Base-by-base conservation (phyloP, 306 rosid genomes). In the Canavalia ensiformis region DNA sequence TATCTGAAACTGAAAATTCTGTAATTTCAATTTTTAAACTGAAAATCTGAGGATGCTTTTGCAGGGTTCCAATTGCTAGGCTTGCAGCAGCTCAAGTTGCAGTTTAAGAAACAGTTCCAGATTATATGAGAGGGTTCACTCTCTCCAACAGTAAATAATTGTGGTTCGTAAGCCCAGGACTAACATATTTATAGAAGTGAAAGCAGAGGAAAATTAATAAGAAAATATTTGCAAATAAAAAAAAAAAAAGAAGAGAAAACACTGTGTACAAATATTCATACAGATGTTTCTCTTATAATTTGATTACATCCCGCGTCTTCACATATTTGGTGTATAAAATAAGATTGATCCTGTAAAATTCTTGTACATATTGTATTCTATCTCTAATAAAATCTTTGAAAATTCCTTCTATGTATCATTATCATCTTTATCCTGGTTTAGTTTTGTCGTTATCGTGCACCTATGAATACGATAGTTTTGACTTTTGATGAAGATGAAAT, bases 51-150 rank as follows among this genome's bases (percentile, higher is more conserved):
- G 50, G 33, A 30, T 56, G 60, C 49, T 55, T 58, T 74, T 25
- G 70, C 95, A 95, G 99, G 92, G 94, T 95, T 74, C 99, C 98
- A 44, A 90, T 95, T 84, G 99, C 99, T 41, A 87, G 99, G 94
- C 92, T 95, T 3, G 97, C 99, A 8, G 99, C 99, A 72, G 99
- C 99, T 68, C 97, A 95, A 88, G 94, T 88, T 79, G 94, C 89
- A 7, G 90, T 81, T 28, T 84, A 56, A 74, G 72, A 55, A 66
- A 68, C 8, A 7, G 7, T 72, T 51, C 18, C 50, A 3, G 25
- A 50, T 30, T 12, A 30, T 10, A 9, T 82, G 82, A 86, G 74
- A 49, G 51, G 66, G 37, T 62, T n/a, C 59, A 56, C 57, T 80
- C 77, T 78, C 68, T 63, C 8, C 51, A 77, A 35, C 64, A 60